phyloP scores from a whole-genome alignment of 345 rosid species.

The Kernera saxatilis region DNA sequence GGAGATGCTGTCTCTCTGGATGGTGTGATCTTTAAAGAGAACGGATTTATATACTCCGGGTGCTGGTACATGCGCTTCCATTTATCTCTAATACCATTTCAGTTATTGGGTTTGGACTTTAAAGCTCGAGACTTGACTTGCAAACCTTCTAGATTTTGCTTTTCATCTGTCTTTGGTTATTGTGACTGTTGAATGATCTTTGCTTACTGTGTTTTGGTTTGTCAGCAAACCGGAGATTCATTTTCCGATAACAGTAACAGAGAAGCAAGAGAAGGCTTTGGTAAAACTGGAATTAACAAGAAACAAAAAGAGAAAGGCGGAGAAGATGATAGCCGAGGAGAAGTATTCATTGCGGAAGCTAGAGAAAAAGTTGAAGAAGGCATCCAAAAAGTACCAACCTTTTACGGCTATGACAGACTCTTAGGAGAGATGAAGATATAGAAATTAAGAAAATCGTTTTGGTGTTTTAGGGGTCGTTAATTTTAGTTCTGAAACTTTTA shows the following conservation, averaged over 20 bases:
- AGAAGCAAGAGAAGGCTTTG: constrained; percentile 8
- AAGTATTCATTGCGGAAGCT: neutral
- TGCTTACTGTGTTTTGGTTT: neutral
- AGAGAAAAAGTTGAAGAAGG: constrained; percentile 8
- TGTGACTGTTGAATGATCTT: neutral
- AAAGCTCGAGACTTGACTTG: neutral
- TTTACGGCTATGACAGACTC: neutral
- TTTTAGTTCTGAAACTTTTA: neutral
- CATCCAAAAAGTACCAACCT: neutral
- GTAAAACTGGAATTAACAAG: neutral
- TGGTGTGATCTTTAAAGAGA: constrained; percentile 46
- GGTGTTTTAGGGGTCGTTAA: neutral
- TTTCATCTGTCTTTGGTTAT: neutral
- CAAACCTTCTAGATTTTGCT: neutral
- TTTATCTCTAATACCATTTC: neutral
- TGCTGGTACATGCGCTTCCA: constrained; percentile 1
- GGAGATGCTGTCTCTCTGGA: constrained; percentile 54
- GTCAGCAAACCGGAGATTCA: constrained; percentile 18
- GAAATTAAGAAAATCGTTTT: neutral
- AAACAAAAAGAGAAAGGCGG: constrained; percentile 4
- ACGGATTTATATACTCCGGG: constrained; percentile 42
- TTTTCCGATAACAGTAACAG: constrained; percentile 15
- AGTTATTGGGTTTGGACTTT: neutral
- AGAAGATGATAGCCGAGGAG: neutral
- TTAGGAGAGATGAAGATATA: neutral